A percentile compares a stretch with the other conserved stretches of the same genome.
These are phyloP conservation scores for Beauveria scarabaeidicola DNA, from an alignment of 2,329 filamentous ascomycete genomes.

Conservation along the genomic window DNA sequence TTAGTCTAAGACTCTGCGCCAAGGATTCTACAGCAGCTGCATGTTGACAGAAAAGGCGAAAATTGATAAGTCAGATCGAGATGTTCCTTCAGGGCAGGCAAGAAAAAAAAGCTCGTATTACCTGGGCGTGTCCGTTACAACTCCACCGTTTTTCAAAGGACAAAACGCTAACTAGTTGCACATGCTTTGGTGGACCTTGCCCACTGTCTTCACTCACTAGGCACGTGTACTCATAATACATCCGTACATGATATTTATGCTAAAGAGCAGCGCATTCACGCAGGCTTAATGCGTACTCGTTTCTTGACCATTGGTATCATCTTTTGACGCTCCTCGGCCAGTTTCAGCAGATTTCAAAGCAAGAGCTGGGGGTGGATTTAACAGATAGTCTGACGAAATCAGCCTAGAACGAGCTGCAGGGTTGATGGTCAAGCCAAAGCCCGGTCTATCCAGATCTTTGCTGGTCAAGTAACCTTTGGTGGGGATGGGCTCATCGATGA, in stretches of 20 bases:
- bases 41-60: too few species aligned
- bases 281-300: too few species aligned
- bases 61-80: background rate
- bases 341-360: conserved; percentile 27
- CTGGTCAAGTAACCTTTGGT: conserved; percentile 73
- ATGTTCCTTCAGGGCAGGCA: background rate
- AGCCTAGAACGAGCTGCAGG: conserved; percentile 62
- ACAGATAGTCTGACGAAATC: conserved; percentile 64
- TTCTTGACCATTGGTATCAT: background rate
- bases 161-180: background rate
- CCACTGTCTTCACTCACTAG: background rate
- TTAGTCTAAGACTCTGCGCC: too few species aligned
- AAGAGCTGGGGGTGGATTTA: conserved; percentile 56
- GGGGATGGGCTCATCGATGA: conserved; percentile 84
- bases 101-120: background rate
- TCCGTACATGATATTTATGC: too few species aligned
- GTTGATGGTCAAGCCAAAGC: conserved; percentile 83
- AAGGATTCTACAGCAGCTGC: too few species aligned
- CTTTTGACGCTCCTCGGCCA: conserved; percentile 5
- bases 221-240: too few species aligned
- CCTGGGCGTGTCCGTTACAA: too few species aligned
- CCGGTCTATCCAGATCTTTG: conserved; percentile 75
- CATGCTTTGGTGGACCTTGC: background rate
- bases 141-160: background rate
- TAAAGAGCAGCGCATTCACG: too few species aligned